phyloP scores from a whole-genome alignment of 2,329 filamentous ascomycete species.

The Myriosclerotinia scirpicola region DNA sequence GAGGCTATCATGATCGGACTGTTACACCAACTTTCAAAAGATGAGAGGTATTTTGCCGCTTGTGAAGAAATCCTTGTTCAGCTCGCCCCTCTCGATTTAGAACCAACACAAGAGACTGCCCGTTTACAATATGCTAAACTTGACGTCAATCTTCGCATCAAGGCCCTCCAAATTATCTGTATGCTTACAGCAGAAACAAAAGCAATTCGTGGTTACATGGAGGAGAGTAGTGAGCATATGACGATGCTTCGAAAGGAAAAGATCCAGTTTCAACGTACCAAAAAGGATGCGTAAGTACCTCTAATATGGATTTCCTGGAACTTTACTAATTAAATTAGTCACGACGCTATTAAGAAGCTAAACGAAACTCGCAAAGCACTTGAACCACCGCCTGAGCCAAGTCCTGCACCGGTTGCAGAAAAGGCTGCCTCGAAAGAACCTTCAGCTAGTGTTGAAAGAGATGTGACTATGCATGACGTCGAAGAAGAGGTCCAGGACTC shows the following conservation, averaged over 20 bases:
- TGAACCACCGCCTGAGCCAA: conserved; percentile 65
- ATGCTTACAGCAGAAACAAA: conserved; percentile 85
- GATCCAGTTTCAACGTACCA: conserved; percentile 83
- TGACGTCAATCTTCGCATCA: conserved; percentile 79
- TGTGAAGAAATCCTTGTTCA: conserved; percentile 79
- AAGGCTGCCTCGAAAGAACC: conserved; percentile 12
- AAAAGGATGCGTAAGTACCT: conserved; percentile 60
- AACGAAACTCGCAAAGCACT: conserved; percentile 73
- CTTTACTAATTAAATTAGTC: conserved; percentile 47
- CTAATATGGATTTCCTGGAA: not conserved
- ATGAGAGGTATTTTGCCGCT: conserved; percentile 63
- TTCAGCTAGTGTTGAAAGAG: conserved; percentile 46
- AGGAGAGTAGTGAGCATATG: conserved; percentile 91
- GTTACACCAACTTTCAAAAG: conserved; percentile 78
- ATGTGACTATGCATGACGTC: conserved; percentile 60
- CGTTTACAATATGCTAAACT: conserved; percentile 69
- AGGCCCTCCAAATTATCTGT: conserved; percentile 80
- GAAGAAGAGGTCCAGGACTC: conserved; percentile 62
- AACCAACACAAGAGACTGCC: conserved; percentile 75
- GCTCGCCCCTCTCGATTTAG: conserved; percentile 75
- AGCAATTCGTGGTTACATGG: conserved; percentile 82
- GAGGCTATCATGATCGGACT: conserved; percentile 85
- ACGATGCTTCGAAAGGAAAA: conserved; percentile 93
- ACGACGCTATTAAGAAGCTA: conserved; percentile 68
- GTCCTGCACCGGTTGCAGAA: conserved; percentile 45